These are phyloP conservation scores for Gossypium herbaceum DNA, from an alignment of 345 rosid genomes.

Conservation along the genomic window DNA sequence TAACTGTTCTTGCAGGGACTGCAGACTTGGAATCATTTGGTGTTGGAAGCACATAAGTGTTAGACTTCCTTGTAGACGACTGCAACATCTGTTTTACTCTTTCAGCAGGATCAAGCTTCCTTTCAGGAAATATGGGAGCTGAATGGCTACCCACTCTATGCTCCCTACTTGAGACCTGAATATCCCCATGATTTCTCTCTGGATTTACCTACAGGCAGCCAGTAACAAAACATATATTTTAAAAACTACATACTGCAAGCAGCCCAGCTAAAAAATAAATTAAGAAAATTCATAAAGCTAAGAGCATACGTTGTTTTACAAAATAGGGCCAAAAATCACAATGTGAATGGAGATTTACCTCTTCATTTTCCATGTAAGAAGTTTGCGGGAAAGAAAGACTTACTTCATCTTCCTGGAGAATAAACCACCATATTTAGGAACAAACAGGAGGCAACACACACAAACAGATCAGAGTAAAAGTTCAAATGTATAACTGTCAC, in stretches of 20 bases:
- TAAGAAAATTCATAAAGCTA: not conserved
- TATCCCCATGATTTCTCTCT: slow-evolving; percentile 49
- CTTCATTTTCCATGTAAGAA: slow-evolving; percentile 38
- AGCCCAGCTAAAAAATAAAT: not conserved
- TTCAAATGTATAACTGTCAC: not conserved
- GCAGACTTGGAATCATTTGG: slow-evolving; percentile 54
- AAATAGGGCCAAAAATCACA: not conserved
- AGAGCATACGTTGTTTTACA: not conserved
- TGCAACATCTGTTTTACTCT: slow-evolving; percentile 49
- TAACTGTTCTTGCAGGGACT: slow-evolving; percentile 38
- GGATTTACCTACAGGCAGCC: slow-evolving; percentile 41
- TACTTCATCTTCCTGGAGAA: slow-evolving; percentile 61
- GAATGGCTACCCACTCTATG: slow-evolving; percentile 64
- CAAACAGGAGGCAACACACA: not conserved
- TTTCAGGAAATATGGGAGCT: slow-evolving; percentile 79
- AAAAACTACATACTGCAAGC: not conserved
- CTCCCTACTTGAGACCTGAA: slow-evolving; percentile 36
- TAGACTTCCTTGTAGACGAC: slow-evolving; percentile 35
- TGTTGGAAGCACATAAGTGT: slow-evolving; percentile 77
- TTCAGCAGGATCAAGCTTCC: slow-evolving; percentile 59
- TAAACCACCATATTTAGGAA: slow-evolving; percentile 4
- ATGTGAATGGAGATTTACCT: slow-evolving; percentile 34
- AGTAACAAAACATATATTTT: not conserved
- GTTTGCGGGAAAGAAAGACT: slow-evolving; percentile 45
- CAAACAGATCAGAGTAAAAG: not conserved